Evolutionary conservation across 164 flowering plant species (phyloP).

Genomic region (Houttuynia cordata): DNA sequence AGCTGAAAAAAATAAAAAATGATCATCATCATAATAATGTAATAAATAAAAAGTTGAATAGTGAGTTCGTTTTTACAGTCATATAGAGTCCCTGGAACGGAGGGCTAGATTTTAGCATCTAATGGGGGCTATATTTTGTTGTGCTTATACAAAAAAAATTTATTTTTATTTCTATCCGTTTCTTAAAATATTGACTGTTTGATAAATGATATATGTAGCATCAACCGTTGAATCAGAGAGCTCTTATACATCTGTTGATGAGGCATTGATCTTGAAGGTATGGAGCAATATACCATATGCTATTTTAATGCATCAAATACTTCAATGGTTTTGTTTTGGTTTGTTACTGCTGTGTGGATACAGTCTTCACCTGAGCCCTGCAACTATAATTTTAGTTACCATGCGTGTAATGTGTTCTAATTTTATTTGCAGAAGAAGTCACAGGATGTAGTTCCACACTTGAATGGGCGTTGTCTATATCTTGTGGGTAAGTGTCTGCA

Average conservation of each 20-base stretch:
- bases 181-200: neutral
- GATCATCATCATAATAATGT: no score
- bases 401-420: conserved; percentile 10
- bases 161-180: neutral
- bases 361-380: neutral
- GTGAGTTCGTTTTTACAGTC: no score
- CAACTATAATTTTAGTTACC: neutral
- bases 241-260: conserved; percentile 29
- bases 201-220: conserved; percentile 22
- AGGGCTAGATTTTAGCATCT: neutral
- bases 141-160: neutral
- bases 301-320: neutral
- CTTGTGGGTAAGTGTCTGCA: conserved; percentile 80
- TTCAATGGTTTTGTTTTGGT: neutral
- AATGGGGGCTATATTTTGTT: neutral
- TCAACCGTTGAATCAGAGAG: conserved; percentile 38
- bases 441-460: conserved; percentile 48
- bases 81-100: no score
- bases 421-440: conserved; percentile 63
- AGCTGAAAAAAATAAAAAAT: no score
- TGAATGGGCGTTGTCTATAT: conserved; percentile 72
- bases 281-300: neutral
- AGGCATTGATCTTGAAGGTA: conserved; percentile 54
- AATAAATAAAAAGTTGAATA: no score
- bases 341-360: neutral